phyloP scores from a whole-genome alignment of 2,329 filamentous ascomycete genomes.

The Xenoacremonium recifei region DNA sequence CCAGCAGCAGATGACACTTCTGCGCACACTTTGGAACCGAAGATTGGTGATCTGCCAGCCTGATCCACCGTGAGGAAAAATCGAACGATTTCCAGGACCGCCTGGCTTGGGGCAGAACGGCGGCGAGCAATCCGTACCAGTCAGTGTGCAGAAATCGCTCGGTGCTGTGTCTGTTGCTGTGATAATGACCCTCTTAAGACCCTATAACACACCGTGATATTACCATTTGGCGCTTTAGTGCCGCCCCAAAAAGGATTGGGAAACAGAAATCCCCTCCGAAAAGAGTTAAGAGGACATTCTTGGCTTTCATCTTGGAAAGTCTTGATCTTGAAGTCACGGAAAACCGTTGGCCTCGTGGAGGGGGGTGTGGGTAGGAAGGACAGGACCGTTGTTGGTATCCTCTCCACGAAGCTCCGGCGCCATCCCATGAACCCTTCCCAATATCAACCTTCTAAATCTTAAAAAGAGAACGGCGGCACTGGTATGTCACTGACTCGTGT shows the following conservation, averaged over 20 bases:
- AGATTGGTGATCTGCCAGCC: neutral
- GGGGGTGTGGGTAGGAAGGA: too few relatives aligned
- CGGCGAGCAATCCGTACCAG: conserved; percentile 17
- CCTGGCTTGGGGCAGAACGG: neutral
- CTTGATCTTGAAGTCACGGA: too few relatives aligned
- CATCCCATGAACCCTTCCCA: too few relatives aligned
- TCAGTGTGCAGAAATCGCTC: conserved; percentile 22
- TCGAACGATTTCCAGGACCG: neutral
- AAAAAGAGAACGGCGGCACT: too few relatives aligned
- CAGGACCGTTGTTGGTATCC: too few relatives aligned
- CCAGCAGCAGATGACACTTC: neutral
- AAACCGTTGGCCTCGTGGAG: too few relatives aligned
- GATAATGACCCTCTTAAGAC: conserved; percentile 26
- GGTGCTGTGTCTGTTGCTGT: conserved; percentile 17
- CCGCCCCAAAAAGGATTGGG: conserved; percentile 8
- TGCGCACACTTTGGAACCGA: neutral
- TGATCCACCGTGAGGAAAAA: neutral
- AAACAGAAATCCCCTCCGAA: conserved; percentile 9
- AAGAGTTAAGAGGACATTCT: conserved; percentile 5
- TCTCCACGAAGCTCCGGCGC: too few relatives aligned
- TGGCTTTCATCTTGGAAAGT: too few relatives aligned
- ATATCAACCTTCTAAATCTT: too few relatives aligned
- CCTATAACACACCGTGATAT: conserved; percentile 25
- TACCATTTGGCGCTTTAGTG: conserved; percentile 12
- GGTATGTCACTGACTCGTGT: too few relatives aligned